A percentile compares a stretch with the other conserved stretches of the same genome.
These are phyloP conservation scores for Talaromyces sp. DNA, from an alignment of 2,329 filamentous ascomycete species.

Conservation along the genomic window DNA sequence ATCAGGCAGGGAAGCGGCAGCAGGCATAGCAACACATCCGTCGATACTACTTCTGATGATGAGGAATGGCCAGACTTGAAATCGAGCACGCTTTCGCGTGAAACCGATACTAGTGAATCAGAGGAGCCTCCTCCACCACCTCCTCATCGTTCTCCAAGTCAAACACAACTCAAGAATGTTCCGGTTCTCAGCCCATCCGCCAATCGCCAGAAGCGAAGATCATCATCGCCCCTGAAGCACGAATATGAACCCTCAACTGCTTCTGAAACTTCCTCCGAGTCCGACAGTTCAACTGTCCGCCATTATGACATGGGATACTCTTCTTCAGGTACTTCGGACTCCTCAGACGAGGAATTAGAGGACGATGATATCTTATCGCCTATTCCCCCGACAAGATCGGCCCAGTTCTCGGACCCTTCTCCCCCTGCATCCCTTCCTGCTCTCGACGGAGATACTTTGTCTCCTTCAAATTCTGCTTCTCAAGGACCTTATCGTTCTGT, in stretches of 20 bases:
- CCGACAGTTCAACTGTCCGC: conserved; percentile 51
- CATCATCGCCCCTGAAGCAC: conserved; percentile 91
- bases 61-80: conserved; percentile 24
- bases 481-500: conserved; percentile 61
- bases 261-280: conserved; percentile 56
- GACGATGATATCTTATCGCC: conserved; percentile 38
- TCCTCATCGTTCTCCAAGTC: conserved; percentile 49
- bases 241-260: conserved; percentile 86
- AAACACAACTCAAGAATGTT: conserved; percentile 37
- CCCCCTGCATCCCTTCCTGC: conserved; percentile 28
- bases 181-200: conserved; percentile 45
- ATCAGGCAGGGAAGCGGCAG: conserved; percentile 32
- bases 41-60: conserved; percentile 13
- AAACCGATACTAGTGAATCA: conserved; percentile 17
- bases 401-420: conserved; percentile 37
- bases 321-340: conserved; percentile 43
- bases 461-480: conserved; percentile 76
- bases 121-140: conserved; percentile 39
- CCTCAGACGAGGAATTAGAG: conserved; percentile 54
- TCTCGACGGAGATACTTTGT: conserved; percentile 56
- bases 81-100: conserved; percentile 11
- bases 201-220: conserved; percentile 56
- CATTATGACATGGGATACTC: conserved; percentile 43
- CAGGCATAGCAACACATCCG: conserved; percentile 12
- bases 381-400: conserved; percentile 22